Evolutionary conservation across 257 asterid genomes (phyloP).

Genomic region (Coffea canephora): DNA sequence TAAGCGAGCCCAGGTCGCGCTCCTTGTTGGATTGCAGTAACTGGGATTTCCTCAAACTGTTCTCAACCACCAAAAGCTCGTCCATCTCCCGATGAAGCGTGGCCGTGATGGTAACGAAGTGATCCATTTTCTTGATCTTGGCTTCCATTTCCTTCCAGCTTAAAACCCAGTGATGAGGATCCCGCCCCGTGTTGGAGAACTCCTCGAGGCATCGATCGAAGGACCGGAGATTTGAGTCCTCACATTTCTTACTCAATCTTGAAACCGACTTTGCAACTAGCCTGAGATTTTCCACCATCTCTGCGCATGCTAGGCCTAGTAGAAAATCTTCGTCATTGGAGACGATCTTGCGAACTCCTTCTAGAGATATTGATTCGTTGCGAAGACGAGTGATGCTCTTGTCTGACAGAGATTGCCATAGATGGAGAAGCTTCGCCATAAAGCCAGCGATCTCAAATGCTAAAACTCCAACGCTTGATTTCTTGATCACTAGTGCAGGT

Average conservation of each 20-base stretch:
- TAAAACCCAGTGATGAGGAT: slow-evolving; percentile 55
- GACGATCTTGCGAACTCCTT: slow-evolving; percentile 90
- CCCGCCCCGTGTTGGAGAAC: slow-evolving; percentile 68
- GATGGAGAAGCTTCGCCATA: slow-evolving; percentile 84
- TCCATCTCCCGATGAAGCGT: slow-evolving; percentile 65
- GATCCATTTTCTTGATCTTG: slow-evolving; percentile 60
- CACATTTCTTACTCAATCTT: slow-evolving; percentile 57
- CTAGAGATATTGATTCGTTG: slow-evolving; percentile 51
- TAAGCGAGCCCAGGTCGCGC: slow-evolving; percentile 14
- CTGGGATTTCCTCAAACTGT: slow-evolving; percentile 39
- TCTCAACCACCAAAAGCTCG: slow-evolving; percentile 58
- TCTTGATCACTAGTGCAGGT: slow-evolving; percentile 35
- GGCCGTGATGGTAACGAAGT: slow-evolving; percentile 45
- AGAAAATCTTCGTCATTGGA: slow-evolving; percentile 78
- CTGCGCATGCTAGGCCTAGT: slow-evolving; percentile 76
- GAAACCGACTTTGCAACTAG: slow-evolving; percentile 52
- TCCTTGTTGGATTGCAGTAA: slow-evolving; percentile 24
- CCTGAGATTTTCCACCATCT: slow-evolving; percentile 63
- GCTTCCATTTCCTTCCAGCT: slow-evolving; percentile 55
- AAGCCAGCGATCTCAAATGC: slow-evolving; percentile 80
- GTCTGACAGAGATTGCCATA: slow-evolving; percentile 81
- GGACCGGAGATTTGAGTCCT: slow-evolving; percentile 52
- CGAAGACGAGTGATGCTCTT: slow-evolving; percentile 48
- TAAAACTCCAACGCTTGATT: slow-evolving; percentile 68
- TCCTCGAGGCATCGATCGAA: slow-evolving; percentile 61